Evolutionary conservation across 2,329 filamentous ascomycete genomes (phyloP).

Genomic region (Aspergillus tubingensis): DNA sequence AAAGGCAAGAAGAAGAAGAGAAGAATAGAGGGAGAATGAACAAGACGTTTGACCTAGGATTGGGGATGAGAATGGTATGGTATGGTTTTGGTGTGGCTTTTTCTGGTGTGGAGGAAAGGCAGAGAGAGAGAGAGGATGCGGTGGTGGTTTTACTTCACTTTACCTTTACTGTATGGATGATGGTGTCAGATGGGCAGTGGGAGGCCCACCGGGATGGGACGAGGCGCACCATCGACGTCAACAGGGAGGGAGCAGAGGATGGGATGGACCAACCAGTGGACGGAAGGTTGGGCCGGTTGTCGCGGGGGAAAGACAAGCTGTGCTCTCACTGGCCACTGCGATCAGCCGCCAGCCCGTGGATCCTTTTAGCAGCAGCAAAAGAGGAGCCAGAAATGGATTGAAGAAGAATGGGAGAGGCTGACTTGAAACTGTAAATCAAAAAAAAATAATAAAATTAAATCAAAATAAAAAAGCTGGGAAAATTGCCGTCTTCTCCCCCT

Average conservation of each 20-base stretch:
- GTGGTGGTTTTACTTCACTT: not conserved
- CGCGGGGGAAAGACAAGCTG: constrained; percentile 1
- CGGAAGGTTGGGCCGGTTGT: constrained; percentile 2
- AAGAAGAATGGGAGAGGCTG: not conserved
- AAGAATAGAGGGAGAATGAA: not conserved
- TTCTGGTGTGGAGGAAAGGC: not conserved
- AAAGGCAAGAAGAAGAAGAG: too few relatives aligned
- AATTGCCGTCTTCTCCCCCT: constrained; percentile 2
- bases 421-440: not conserved
- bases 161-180: too few relatives aligned
- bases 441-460: too few relatives aligned
- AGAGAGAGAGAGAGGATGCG: not conserved
- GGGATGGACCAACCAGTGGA: constrained; percentile 8
- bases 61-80: too few relatives aligned
- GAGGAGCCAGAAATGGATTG: not conserved
- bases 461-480: not conserved
- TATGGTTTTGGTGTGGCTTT: too few relatives aligned
- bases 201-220: not conserved
- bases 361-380: constrained; percentile 2
- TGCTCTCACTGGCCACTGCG: not conserved
- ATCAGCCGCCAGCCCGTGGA: constrained; percentile 11
- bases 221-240: constrained; percentile 8
- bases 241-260: constrained; percentile 5
- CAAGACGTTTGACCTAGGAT: not conserved
- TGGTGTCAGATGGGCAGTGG: constrained; percentile 1